These are phyloP conservation scores for Taiozyma sp. DNA, from an alignment of 1,139 yeast species.

Conservation along the genomic window DNA sequence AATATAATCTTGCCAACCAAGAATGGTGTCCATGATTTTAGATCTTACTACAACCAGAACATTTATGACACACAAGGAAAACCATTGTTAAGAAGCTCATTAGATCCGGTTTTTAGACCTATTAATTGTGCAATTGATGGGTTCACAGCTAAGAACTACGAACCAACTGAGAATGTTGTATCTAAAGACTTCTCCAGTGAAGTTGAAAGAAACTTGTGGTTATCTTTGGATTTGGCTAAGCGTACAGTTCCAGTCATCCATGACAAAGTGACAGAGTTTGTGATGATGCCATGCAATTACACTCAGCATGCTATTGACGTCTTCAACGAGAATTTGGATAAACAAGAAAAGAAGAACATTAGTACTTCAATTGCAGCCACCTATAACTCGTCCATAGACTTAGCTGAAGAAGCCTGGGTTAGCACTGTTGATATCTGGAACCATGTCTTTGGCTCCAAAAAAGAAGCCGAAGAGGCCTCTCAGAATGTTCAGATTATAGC, in stretches of 20 bases:
- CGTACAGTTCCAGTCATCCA: constrained; percentile 27
- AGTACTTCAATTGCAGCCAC: constrained; percentile 28
- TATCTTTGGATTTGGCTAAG: constrained; percentile 36
- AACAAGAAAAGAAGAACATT: constrained; percentile 23
- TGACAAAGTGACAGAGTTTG: constrained; percentile 16
- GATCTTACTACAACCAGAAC: constrained; percentile 36
- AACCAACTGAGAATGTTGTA: constrained; percentile 36
- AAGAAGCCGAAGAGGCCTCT: background rate
- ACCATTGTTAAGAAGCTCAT: constrained; percentile 52
- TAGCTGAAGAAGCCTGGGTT: constrained; percentile 19
- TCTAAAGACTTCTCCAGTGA: constrained; percentile 47
- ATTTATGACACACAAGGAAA: constrained; percentile 55
- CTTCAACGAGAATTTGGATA: constrained; percentile 28
- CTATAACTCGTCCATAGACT: constrained; percentile 18
- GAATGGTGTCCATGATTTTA: constrained; percentile 33
- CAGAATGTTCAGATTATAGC: background rate
- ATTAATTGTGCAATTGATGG: constrained; percentile 50
- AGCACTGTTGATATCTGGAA: constrained; percentile 9
- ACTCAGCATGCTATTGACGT: constrained; percentile 27
- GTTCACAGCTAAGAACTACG: constrained; percentile 40
- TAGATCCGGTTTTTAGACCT: constrained; percentile 63
- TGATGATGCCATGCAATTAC: constrained; percentile 27
- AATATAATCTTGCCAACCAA: constrained; percentile 42
- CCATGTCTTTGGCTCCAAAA: constrained; percentile 5
- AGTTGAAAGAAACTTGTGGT: constrained; percentile 41